Conservation (phyloP, 1,284 basidiomycete species). For the Malassezia furfur region DNA sequence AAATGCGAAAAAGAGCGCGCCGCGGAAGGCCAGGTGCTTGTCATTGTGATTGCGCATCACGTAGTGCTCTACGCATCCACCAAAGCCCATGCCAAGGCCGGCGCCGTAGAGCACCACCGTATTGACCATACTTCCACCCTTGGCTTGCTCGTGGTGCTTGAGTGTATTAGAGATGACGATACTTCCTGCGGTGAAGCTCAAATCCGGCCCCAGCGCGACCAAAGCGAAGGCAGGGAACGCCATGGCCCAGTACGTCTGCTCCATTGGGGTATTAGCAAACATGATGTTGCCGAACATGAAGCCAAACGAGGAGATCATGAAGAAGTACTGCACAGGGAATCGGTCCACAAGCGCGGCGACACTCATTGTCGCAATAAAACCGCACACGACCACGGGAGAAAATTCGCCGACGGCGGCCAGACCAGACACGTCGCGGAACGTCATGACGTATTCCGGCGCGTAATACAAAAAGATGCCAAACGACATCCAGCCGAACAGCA, state of each 20-base stretch:
- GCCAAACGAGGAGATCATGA: slow-evolving; percentile 21
- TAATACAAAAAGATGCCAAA: slow-evolving; percentile 16
- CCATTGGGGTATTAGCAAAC: slow-evolving; percentile 19
- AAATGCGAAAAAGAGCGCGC: neutral
- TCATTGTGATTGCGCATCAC: neutral
- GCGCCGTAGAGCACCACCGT: slow-evolving; percentile 34
- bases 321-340: slow-evolving; percentile 14
- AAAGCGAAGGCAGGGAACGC: slow-evolving; percentile 19
- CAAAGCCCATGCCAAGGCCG: slow-evolving; percentile 33
- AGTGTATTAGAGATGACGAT: slow-evolving; percentile 27
- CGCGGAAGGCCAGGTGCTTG: neutral
- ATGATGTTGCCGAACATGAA: slow-evolving; percentile 28
- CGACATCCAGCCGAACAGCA: slow-evolving; percentile 25
- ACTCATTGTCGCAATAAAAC: slow-evolving; percentile 24
- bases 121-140: slow-evolving; percentile 31
- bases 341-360: slow-evolving; percentile 20
- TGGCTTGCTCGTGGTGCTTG: slow-evolving; percentile 26
- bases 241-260: slow-evolving; percentile 20
- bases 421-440: slow-evolving; percentile 15
- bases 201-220: slow-evolving; percentile 33
- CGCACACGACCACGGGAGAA: slow-evolving; percentile 19
- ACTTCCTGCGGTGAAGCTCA: slow-evolving; percentile 26
- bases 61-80: slow-evolving; percentile 29
- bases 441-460: slow-evolving; percentile 11
- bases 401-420: slow-evolving; percentile 19